A percentile compares a stretch with the other conserved stretches of the same genome.
phyloP scores from a whole-genome alignment of 176 grass and related monocot species.

The Coix lacrymajobi region DNA sequence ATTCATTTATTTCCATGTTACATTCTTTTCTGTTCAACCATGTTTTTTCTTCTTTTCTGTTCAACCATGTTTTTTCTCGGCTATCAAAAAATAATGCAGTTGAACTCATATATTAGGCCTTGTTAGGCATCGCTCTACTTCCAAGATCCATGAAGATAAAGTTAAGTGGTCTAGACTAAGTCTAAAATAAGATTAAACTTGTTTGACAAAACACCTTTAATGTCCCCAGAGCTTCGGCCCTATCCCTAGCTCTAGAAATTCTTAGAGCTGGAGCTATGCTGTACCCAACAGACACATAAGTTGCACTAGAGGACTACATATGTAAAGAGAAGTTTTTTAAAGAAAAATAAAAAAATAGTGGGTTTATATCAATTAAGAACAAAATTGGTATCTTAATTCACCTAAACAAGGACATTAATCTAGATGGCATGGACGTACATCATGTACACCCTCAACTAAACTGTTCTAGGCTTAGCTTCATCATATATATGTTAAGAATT shows the following conservation, averaged over 20 bases:
- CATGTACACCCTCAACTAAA: background rate
- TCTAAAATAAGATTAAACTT: background rate
- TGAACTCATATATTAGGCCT: background rate
- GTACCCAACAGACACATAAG: background rate
- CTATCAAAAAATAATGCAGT: background rate
- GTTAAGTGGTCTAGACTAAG: background rate
- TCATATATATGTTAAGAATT: background rate
- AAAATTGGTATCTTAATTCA: background rate
- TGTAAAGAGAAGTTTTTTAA: background rate
- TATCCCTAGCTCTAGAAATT: background rate
- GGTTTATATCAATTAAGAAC: background rate
- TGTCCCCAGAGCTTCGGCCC: background rate
- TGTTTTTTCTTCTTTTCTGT: background rate
- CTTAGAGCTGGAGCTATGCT: background rate
- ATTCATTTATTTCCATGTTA: background rate
- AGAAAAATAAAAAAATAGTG: background rate
- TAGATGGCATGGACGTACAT: background rate
- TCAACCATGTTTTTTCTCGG: background rate
- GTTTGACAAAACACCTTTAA: background rate
- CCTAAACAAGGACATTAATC: background rate
- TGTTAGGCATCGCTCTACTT: background rate
- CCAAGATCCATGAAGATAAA: background rate
- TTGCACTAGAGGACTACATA: background rate
- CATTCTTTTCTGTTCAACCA: background rate
- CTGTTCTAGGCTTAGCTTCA: background rate